A percentile compares a stretch with the other conserved stretches of the same genome.
These are phyloP conservation scores for Suhomyces pyralidae DNA, from an alignment of 805 yeast species.

Conservation along the genomic window DNA sequence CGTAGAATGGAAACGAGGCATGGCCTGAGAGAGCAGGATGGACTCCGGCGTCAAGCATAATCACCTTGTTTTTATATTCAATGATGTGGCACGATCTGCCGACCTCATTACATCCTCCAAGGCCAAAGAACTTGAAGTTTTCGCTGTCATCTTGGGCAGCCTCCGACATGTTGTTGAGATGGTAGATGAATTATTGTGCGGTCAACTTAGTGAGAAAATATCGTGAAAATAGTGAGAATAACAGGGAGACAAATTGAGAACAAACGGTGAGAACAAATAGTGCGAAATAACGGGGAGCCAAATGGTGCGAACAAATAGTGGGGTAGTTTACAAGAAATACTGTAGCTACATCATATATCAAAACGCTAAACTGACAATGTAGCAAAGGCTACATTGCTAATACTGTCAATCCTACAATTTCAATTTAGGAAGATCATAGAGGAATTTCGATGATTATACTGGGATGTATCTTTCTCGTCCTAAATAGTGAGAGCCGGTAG, in stretches of 20 bases:
- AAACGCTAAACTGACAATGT: background rate
- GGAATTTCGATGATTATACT: too few species aligned
- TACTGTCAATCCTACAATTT: background rate
- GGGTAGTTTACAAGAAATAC: background rate
- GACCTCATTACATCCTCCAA: conserved; percentile 98
- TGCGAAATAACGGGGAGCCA: too few species aligned
- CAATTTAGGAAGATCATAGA: background rate
- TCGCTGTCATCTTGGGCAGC: conserved; percentile 30
- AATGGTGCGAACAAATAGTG: background rate
- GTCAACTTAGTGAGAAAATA: background rate
- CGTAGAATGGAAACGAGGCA: conserved; percentile 91
- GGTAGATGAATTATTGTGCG: background rate
- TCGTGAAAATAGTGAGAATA: background rate
- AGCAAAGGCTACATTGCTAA: background rate
- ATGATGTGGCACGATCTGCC: conserved; percentile 94
- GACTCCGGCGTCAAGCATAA: conserved; percentile 97
- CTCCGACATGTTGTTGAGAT: background rate
- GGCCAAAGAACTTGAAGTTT: conserved; percentile 66
- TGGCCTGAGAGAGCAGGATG: conserved; percentile 94
- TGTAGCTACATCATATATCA: background rate
- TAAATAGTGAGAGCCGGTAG: background rate
- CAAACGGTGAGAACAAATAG: too few species aligned
- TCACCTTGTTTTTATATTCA: conserved; percentile 88
- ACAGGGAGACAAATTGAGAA: too few species aligned
- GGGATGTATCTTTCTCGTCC: background rate